A percentile compares a stretch with the other conserved stretches of the same genome.
Evolutionary conservation across 2,329 filamentous ascomycete species (phyloP).

Genomic region (Annulohypoxylon truncatum): DNA sequence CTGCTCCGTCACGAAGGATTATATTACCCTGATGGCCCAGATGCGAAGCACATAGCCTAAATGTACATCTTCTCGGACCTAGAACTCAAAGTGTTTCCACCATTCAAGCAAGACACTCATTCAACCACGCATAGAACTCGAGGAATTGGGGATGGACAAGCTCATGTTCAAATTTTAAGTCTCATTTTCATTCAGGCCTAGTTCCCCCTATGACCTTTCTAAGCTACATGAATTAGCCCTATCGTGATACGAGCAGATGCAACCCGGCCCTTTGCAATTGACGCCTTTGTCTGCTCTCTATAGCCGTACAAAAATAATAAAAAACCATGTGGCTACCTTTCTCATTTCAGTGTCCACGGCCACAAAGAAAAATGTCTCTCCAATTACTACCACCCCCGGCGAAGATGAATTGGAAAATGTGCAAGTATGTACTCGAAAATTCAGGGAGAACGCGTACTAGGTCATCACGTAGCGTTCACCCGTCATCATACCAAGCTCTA

Average conservation of each 20-base stretch:
- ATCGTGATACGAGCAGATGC: slow-evolving; percentile 40
- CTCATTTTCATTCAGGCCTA: slow-evolving; percentile 43
- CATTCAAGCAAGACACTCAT: neutral
- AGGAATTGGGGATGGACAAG: neutral
- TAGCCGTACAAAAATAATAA: slow-evolving; percentile 34
- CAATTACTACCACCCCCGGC: slow-evolving; percentile 31
- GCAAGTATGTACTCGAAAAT: slow-evolving; percentile 46
- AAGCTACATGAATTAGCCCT: slow-evolving; percentile 42
- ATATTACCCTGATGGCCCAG: neutral
- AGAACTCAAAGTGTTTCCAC: neutral
- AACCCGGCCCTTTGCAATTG: slow-evolving; percentile 38
- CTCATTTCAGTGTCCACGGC: slow-evolving; percentile 33
- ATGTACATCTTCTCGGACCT: neutral
- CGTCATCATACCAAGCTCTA: slow-evolving; percentile 22
- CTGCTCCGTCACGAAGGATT: neutral
- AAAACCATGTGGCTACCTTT: slow-evolving; percentile 27
- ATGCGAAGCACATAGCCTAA: slow-evolving; percentile 11
- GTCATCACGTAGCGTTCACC: slow-evolving; percentile 36
- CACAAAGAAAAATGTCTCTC: slow-evolving; percentile 36
- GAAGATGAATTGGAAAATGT: slow-evolving; percentile 37
- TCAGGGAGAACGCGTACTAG: slow-evolving; percentile 36
- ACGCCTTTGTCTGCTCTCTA: slow-evolving; percentile 40
- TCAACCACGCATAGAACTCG: neutral
- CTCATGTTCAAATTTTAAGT: slow-evolving; percentile 21
- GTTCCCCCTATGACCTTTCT: slow-evolving; percentile 35